Evolutionary conservation across 2,329 filamentous ascomycete genomes (phyloP).

Genomic region (Trichophyton mentagrophytes): DNA sequence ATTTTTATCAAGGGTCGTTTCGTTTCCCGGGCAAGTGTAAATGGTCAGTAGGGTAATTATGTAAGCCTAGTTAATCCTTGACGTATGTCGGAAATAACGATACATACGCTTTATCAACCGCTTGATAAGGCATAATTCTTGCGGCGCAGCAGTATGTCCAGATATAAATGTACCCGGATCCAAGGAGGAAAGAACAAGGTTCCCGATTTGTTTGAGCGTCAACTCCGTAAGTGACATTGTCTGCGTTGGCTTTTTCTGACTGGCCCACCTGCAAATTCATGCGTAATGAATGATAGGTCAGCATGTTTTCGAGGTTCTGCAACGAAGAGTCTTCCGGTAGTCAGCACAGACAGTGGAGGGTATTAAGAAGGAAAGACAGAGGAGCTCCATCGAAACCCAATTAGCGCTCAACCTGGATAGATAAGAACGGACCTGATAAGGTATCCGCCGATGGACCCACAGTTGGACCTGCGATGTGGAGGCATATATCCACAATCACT

Average conservation of each 20-base stretch:
- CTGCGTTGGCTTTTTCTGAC: too few species aligned
- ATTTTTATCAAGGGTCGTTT: not conserved
- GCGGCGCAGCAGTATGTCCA: not conserved
- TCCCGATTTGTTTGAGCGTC: too few species aligned
- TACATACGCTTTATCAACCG: not conserved
- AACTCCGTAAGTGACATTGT: too few species aligned
- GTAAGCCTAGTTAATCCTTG: not conserved
- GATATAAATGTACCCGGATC: not conserved
- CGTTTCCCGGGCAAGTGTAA: not conserved
- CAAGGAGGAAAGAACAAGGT: not conserved
- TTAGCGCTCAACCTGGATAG: not conserved
- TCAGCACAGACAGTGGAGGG: constrained; percentile 1
- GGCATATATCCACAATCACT: not conserved
- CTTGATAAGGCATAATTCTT: not conserved
- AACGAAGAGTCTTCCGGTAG: not conserved
- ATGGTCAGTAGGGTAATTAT: not conserved
- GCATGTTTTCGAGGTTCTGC: not conserved
- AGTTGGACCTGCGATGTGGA: not conserved
- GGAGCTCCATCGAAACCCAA: not conserved
- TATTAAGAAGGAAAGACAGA: not conserved
- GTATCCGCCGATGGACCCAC: not conserved
- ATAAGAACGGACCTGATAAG: not conserved
- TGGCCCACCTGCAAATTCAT: too few species aligned
- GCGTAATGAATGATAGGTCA: too few species aligned
- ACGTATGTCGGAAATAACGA: not conserved